These are phyloP conservation scores for Lodderomyces orthopsilosis DNA, from an alignment of 1,139 yeast species.

Conservation along the genomic window DNA sequence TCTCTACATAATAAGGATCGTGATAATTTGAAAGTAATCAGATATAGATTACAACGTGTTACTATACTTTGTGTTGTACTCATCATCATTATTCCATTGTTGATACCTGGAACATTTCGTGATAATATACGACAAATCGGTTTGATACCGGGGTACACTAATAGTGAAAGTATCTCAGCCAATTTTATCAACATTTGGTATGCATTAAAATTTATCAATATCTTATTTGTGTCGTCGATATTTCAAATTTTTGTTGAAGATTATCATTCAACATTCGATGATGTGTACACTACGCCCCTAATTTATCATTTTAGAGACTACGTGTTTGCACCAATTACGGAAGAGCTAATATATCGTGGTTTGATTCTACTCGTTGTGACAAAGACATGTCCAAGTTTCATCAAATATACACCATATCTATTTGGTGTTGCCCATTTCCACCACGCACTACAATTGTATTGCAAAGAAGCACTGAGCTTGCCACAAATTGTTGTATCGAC, in stretches of 20 bases:
- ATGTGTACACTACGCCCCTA: constrained; percentile 1
- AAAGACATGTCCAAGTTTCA: constrained; percentile 6
- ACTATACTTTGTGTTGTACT: constrained; percentile 30
- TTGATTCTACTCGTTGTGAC: constrained; percentile 35
- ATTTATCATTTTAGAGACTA: constrained; percentile 49
- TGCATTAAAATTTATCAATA: constrained; percentile 30
- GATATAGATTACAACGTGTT: constrained; percentile 38
- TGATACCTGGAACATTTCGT: constrained; percentile 14
- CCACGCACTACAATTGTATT: constrained; percentile 63
- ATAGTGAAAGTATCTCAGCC: constrained; percentile 16
- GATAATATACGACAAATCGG: constrained; percentile 21
- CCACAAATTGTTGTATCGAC: constrained; percentile 39
- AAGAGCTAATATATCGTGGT: constrained; percentile 78
- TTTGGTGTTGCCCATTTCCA: constrained; percentile 94
- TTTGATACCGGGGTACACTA: constrained; percentile 29
- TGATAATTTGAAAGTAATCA: constrained; percentile 44
- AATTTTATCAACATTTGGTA: constrained; percentile 25
- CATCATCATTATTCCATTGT: constrained; percentile 24
- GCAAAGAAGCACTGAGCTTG: constrained; percentile 20
- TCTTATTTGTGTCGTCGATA: constrained; percentile 61
- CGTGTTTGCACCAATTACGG: constrained; percentile 81
- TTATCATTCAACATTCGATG: constrained; percentile 5
- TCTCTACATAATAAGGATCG: constrained; percentile 27
- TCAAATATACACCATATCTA: constrained; percentile 56
- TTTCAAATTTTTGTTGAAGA: constrained; percentile 30